Base-by-base conservation (phyloP, 805 yeast species). In the Blastobotrys americana region DNA sequence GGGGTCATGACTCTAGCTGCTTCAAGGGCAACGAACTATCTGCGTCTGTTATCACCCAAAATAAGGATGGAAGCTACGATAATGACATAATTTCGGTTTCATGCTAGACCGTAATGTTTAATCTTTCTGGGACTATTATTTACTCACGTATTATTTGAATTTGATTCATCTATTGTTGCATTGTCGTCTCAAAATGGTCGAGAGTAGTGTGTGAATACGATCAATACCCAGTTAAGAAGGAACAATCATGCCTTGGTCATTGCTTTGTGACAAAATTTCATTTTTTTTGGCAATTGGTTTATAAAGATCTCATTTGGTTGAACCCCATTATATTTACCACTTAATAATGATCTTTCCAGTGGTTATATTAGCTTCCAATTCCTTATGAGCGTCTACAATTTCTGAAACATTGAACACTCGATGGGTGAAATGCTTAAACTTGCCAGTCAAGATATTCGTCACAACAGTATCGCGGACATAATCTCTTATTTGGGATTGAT, bases 1-100 rank as follows among this genome's bases (percentile, higher is more conserved):
- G 76, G 55, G 97, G 97, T 0, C 65, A 89, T 34, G 97, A 90
- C 58, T 68, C 84, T 8, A 85, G 84, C 1, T 89, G 97, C 68
- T 84, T 79, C 46, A 74, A 75, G 47, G 96, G 96, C 3, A 81
- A 77, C 9, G 60, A 73, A 47, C 69, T 89, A 39, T 71, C 80
- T 23, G 94, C 89, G 0, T 63, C 79, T 58, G 71, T 80, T 3
- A 57, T 81, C 3, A 49, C 59, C 22, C 52, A 57, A 45, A 41
- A 43, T 34, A 47, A 49, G 27, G 41, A 50, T 17, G 61, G 61
- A 23, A 47, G 50, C 28, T 57, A 46, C 45, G 47, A 51, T 25
- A 56, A 63, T 41, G 50, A 59, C 36, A 49, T 64, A 10, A 52
- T 56, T 22, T 55, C 57, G 19, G 54, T 64, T 19, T 47, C 52